Conservation (phyloP, 495 filamentous ascomycete genomes). For the Neurospora sp. region DNA sequence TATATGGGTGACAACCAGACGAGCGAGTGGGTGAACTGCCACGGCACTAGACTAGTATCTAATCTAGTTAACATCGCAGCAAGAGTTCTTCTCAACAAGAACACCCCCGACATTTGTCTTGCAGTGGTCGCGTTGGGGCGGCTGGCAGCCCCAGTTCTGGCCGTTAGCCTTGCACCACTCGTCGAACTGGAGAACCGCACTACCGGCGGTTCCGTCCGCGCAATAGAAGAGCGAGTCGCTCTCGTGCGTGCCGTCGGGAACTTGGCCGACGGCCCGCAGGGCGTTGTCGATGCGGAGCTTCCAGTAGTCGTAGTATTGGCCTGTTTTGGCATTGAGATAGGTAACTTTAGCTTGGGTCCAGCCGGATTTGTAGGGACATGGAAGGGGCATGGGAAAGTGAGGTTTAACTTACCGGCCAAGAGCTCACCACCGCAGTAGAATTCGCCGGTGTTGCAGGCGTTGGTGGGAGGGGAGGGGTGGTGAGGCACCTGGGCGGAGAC, state of each 20-base stretch:
- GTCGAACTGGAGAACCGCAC: neutral
- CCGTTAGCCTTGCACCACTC: slow-evolving; percentile 1
- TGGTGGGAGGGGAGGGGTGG: neutral
- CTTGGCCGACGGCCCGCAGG: neutral
- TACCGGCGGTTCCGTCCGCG: neutral
- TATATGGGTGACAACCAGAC: neutral
- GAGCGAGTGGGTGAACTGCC: neutral
- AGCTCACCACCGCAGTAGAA: slow-evolving; percentile 4
- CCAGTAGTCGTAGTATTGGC: neutral
- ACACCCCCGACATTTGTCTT: neutral
- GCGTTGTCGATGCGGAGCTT: slow-evolving; percentile 4
- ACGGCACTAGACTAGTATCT: neutral
- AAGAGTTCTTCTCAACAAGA: neutral
- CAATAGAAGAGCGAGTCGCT: slow-evolving; percentile 2
- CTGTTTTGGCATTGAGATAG: neutral
- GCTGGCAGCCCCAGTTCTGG: slow-evolving; percentile 2
- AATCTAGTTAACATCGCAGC: neutral
- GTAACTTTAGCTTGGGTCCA: no score
- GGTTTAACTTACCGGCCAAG: neutral
- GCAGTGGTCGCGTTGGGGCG: neutral
- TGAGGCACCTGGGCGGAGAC: neutral
- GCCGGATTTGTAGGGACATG: neutral
- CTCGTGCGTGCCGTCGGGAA: slow-evolving; percentile 1
- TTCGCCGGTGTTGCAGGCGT: neutral
- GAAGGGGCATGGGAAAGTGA: neutral